Evolutionary conservation across 2,329 filamentous ascomycete species (phyloP), one percentile per base, ranked within the genome.

Genomic region (Blastomyces silverae): DNA sequence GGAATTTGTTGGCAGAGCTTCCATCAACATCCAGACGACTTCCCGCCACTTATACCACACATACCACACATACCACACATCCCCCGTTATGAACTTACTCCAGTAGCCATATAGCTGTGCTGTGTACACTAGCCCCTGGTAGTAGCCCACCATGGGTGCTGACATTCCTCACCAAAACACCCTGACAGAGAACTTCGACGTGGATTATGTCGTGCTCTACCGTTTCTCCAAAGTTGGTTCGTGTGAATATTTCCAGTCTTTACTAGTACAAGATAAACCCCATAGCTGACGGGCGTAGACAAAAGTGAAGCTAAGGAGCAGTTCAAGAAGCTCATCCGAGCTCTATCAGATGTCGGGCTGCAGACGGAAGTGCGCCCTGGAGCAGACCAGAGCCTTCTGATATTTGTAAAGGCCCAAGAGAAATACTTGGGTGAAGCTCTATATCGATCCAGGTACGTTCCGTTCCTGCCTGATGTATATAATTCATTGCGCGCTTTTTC

Each of bases 201-300:
- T 96, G 66, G 92, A 97, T 80, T 97, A 91, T 82, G 91, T 96
- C 65, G 84, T 97, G 67, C 85, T 87, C 73, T 96, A 90, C 78
- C 83, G 87, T 65, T 88, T 93, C 72, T 84, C 87, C 34, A 81
- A 85, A 56, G 83, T 86, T 64, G 85, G 90, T 89, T 80, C 67
- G 79, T 56, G 48, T 31, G 8, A 22, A 2, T 39, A 17, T 31
- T 15, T 31, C 34, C 55, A 39, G 55, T 55, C 48, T 8, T 15
- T 62, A 25, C 25, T 15, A 17, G 1, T 25, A 22, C 22, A 44
- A 39, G 6, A 48, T n/a, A 15, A 57, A 28, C 3, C 22, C 11
- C n/a, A 53, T 53, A 44, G 55, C 57, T 66, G 65, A 68, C 67
- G 55, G 62, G 31, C 48, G 15, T 70, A 91, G 90, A 88, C 70